Evolutionary conservation across 2,329 filamentous ascomycete genomes (phyloP).

Genomic region (Mycosphaerella arachidis): DNA sequence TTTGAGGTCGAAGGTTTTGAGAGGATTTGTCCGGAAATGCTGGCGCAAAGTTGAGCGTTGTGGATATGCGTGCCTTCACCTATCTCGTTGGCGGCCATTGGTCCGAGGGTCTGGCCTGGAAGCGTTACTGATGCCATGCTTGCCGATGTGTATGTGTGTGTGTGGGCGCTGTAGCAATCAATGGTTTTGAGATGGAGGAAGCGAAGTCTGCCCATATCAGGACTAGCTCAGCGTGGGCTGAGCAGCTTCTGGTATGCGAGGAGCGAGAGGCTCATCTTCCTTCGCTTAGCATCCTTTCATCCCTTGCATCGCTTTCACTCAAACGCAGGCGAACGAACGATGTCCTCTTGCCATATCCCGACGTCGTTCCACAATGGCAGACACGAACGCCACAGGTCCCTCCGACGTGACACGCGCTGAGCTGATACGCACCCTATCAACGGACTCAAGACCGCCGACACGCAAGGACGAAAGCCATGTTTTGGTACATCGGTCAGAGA

Average conservation of each 20-base stretch:
- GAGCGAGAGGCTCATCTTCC: background rate
- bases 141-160: background rate
- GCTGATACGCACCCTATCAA: background rate
- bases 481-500: background rate
- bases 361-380: background rate
- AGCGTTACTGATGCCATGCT: constrained; percentile 51
- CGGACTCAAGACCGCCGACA: background rate
- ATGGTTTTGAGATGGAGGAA: background rate
- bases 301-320: background rate
- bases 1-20: constrained; percentile 41
- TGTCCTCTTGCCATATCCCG: background rate
- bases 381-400: background rate
- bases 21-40: constrained; percentile 64
- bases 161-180: background rate
- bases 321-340: background rate
- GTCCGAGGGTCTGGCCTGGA: constrained; percentile 76
- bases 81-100: constrained; percentile 60
- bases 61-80: constrained; percentile 83
- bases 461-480: constrained; percentile 2
- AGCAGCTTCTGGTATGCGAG: background rate
- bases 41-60: constrained; percentile 70
- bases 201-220: background rate
- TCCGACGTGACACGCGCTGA: background rate
- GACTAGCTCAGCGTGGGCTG: background rate
- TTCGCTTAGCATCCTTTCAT: background rate